Evolutionary conservation across 768 basidiomycete genomes (phyloP).

Genomic region (Lactifluus hygrophoroides): DNA sequence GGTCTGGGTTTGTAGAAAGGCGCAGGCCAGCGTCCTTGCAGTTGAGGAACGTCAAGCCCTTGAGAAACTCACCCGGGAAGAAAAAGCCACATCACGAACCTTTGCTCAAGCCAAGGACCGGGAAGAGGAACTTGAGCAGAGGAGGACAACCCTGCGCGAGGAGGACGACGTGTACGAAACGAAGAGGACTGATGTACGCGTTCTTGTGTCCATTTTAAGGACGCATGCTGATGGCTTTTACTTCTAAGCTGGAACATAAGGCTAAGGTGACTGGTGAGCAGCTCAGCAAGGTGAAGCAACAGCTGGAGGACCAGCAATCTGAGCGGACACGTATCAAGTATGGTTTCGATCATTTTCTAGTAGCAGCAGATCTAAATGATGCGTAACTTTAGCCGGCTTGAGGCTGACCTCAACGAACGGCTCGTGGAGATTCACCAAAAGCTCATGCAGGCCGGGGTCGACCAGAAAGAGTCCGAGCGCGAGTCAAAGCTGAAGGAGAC

Average conservation of each 20-base stretch:
- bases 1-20: constrained; percentile 47
- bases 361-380: neutral
- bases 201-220: neutral
- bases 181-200: constrained; percentile 51
- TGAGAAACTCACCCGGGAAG: constrained; percentile 72
- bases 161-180: constrained; percentile 42
- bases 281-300: constrained; percentile 57
- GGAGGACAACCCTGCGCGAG: constrained; percentile 44
- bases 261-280: constrained; percentile 49
- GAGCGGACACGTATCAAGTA: constrained; percentile 77
- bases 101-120: constrained; percentile 61
- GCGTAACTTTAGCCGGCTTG: constrained; percentile 56
- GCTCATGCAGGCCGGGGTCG: constrained; percentile 83
- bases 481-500: constrained; percentile 83
- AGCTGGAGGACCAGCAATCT: constrained; percentile 77
- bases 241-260: constrained; percentile 51
- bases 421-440: constrained; percentile 74
- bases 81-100: constrained; percentile 61
- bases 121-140: constrained; percentile 54
- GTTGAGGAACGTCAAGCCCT: constrained; percentile 83
- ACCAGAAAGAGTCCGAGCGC: constrained; percentile 77
- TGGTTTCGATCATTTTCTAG: constrained; percentile 22
- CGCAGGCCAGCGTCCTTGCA: constrained; percentile 66
- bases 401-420: constrained; percentile 89
- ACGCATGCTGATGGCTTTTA: neutral